Base-by-base conservation (phyloP, 2,329 filamentous ascomycete genomes). In the Calonectria hongkongensis region DNA sequence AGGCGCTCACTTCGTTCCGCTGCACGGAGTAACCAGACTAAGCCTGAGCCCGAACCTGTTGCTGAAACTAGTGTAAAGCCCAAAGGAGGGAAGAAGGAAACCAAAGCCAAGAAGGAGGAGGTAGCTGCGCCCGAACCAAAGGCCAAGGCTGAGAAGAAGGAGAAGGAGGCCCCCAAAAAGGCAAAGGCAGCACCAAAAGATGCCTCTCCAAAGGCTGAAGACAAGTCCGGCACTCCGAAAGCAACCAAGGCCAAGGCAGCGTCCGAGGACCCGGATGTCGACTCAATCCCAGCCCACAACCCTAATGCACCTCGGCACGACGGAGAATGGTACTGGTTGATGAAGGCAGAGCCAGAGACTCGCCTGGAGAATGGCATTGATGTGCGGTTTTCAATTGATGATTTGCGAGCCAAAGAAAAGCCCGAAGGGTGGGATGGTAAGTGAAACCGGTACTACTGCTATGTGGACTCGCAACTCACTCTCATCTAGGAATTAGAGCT, bases 321-420 rank as follows among this genome's bases (percentile, higher is more conserved):
- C 0, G 86, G 84, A 2, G 81, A 84, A 64, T 86, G 85, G 83
- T 95, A 94, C 84, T 96, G 94, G 94, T 89, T 97, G 39, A 90
- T 97, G 89, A 97, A 96, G 85, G 94, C 94, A 0, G 94, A 99
- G 85, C 96, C 97, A 0, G 94, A 98, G 79, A 92, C 95, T 4
- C 93, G 97, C 7, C 86, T 95, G 18, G 95, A 98, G 82, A 96
- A 95, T 68, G 96, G 95, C 0, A 87, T 94, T 64, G 96, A 98
- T 81, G 95, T 98, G 56, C 94, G 92, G 77, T 99, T 98, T 85
- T 97, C 95, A 0, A 98, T 99, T 79, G 95, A 98, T 79, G 96
- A 98, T 82, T 86, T 99, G 43, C 89, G 90, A 16, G 89, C 91
- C 0, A 93, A 91, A 79, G 92, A 87, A 0, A 89, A 91, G 79